Evolutionary conservation across 164 flowering plant genomes (phyloP).

Genomic region (Chimonanthus praecox): DNA sequence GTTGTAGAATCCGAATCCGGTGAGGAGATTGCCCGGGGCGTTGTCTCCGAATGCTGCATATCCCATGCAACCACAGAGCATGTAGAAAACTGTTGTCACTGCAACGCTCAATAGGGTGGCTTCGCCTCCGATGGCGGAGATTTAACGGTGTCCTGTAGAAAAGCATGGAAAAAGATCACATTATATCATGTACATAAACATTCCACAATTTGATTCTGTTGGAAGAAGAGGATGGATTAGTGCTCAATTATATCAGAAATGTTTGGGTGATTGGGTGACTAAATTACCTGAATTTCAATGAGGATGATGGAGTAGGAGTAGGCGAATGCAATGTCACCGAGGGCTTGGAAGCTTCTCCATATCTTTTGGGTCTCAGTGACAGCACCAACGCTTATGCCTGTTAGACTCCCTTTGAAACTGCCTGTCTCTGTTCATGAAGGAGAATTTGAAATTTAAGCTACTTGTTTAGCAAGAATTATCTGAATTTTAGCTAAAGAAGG

Average conservation of each 20-base stretch:
- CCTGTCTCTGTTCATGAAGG: slow-evolving; percentile 34
- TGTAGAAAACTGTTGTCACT: slow-evolving; percentile 49
- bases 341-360: slow-evolving; percentile 75
- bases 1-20: slow-evolving; percentile 60
- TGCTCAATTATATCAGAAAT: too few species aligned
- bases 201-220: too few species aligned
- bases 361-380: slow-evolving; percentile 52
- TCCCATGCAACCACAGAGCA: slow-evolving; percentile 60
- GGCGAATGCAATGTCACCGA: slow-evolving; percentile 75
- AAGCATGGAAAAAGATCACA: background rate
- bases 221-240: background rate
- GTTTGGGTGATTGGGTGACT: background rate
- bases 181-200: background rate
- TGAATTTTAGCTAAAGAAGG: background rate
- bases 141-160: slow-evolving; percentile 41
- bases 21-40: slow-evolving; percentile 49
- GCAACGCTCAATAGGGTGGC: slow-evolving; percentile 32
- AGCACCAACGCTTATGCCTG: slow-evolving; percentile 58
- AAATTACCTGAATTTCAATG: slow-evolving; percentile 64
- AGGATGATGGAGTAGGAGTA: slow-evolving; percentile 70
- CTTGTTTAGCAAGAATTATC: background rate
- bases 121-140: slow-evolving; percentile 50
- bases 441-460: background rate
- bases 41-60: slow-evolving; percentile 58
- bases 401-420: slow-evolving; percentile 46